Conservation (phyloP, 2,329 filamentous ascomycete species). For the Sordariomycetes sp. region DNA sequence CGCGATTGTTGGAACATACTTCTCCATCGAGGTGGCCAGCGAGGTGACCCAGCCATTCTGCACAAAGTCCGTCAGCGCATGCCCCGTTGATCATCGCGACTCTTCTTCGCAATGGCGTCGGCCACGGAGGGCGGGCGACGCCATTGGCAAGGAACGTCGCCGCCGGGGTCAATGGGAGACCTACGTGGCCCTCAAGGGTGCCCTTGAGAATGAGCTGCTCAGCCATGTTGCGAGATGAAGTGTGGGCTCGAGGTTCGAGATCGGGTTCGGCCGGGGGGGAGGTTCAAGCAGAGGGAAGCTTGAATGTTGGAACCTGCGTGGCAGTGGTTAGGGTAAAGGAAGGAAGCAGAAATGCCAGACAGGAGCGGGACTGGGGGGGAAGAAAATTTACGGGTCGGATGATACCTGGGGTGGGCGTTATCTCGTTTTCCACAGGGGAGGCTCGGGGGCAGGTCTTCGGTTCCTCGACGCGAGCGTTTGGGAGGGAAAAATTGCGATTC, state of each 20-base stretch:
- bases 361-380: not conserved
- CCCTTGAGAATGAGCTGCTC: slow-evolving; percentile 93
- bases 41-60: slow-evolving; percentile 96
- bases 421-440: not conserved
- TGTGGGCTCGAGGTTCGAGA: not conserved
- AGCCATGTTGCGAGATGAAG: slow-evolving; percentile 44
- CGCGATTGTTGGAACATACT: slow-evolving; percentile 44
- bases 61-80: slow-evolving; percentile 5
- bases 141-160: not conserved
- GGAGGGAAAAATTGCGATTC: slow-evolving; percentile 5
- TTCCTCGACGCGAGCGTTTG: not conserved
- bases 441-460: not conserved
- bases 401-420: not conserved
- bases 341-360: not conserved
- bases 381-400: not conserved
- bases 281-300: not conserved
- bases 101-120: no score
- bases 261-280: slow-evolving; percentile 1
- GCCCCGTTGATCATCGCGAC: not conserved
- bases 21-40: slow-evolving; percentile 97
- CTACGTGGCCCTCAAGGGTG: slow-evolving; percentile 92
- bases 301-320: not conserved
- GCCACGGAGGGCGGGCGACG: not conserved
- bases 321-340: not conserved
- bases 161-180: slow-evolving; percentile 17